phyloP scores from a whole-genome alignment of 352 stramenopile genomes.

The Pythium rhizo-oryzae region DNA sequence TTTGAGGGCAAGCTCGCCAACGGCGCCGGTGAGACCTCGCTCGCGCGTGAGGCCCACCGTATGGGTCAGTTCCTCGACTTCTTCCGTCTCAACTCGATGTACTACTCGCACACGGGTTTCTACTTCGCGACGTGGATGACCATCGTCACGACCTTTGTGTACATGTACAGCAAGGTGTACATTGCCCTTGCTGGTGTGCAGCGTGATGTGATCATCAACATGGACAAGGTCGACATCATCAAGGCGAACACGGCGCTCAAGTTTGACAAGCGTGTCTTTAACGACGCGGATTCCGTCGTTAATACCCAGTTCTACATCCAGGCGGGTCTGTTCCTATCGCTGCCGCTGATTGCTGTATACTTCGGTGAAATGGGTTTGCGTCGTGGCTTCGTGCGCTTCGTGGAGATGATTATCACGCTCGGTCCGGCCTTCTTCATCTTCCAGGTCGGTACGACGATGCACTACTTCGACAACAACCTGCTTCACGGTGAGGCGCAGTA shows the following conservation, averaged over 20 bases:
- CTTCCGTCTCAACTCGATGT: slow-evolving; percentile 88
- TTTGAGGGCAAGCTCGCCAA: slow-evolving; percentile 91
- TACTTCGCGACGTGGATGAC: slow-evolving; percentile 91
- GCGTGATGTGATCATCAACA: slow-evolving; percentile 76
- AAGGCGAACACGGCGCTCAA: slow-evolving; percentile 53
- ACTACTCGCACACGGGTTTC: slow-evolving; percentile 87
- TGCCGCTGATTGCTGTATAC: slow-evolving; percentile 82
- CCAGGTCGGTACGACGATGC: slow-evolving; percentile 83
- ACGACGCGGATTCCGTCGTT: slow-evolving; percentile 74
- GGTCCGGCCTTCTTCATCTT: slow-evolving; percentile 91
- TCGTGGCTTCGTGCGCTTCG: slow-evolving; percentile 47
- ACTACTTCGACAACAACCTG: slow-evolving; percentile 87
- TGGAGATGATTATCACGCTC: slow-evolving; percentile 77
- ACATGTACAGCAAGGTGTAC: slow-evolving; percentile 87
- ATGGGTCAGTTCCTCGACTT: slow-evolving; percentile 83
- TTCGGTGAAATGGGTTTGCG: slow-evolving; percentile 75
- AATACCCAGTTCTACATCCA: slow-evolving; percentile 89
- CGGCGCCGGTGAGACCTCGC: slow-evolving; percentile 75
- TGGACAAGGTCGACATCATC: slow-evolving; percentile 80
- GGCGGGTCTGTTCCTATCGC: slow-evolving; percentile 83
- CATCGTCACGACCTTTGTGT: slow-evolving; percentile 85
- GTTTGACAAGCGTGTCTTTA: slow-evolving; percentile 69
- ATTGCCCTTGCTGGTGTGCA: slow-evolving; percentile 77
- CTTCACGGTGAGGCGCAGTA: slow-evolving; percentile 88
- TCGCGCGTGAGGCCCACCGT: slow-evolving; percentile 83